Base-by-base conservation (phyloP, 768 basidiomycete genomes). In the Tephrocybe rancida region DNA sequence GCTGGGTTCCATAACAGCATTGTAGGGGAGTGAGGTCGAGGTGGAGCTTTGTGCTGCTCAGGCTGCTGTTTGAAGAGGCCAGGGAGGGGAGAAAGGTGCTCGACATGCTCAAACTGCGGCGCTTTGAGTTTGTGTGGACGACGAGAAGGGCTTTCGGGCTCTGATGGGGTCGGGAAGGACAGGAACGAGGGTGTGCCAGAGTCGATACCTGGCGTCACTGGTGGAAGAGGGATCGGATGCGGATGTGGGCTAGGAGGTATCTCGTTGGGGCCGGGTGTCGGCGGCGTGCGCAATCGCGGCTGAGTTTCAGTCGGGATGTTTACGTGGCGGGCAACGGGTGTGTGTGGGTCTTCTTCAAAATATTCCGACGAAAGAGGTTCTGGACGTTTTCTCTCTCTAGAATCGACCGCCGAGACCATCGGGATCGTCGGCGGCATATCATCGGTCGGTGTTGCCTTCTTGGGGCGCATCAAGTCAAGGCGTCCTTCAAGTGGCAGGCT, bases 401-500 rank as follows among this genome's bases (percentile, higher is more conserved):
- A 50, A 58, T 43, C 29, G 9, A 21, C 39, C 19, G 52, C 55
- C 30, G 53, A 27, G 24, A 61, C 55, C 18, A 25, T 13, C 14
- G 34, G 14, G 19, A 18, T 14, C 22, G 3, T 44, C 8, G 35
- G 14, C 10, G 35, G 7, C 34, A 19, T 19, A 22, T 21, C 39
- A 22, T 41, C 35, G n/a, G 25, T 18, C 4, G 5, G 26, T 21
- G 38, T 9, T 14, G 37, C 27, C 13, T 62, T 70, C 45, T 67
- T 65, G 3, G 83, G 88, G 50, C 87, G 83, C 78, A 97, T 88
- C 61, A 98, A 76, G 65, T 96, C 93, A 50, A 95, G 78, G 43
- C 95, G 86, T 5, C 95, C 95, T 53, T 92, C 88, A 19, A 97
- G 75, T 14, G 95, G 95, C 71, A 98, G 70, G 46, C 82, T 87